Conservation (phyloP, 371 early-diverging fungal genomes). For the Apophysomyces elegans region DNA sequence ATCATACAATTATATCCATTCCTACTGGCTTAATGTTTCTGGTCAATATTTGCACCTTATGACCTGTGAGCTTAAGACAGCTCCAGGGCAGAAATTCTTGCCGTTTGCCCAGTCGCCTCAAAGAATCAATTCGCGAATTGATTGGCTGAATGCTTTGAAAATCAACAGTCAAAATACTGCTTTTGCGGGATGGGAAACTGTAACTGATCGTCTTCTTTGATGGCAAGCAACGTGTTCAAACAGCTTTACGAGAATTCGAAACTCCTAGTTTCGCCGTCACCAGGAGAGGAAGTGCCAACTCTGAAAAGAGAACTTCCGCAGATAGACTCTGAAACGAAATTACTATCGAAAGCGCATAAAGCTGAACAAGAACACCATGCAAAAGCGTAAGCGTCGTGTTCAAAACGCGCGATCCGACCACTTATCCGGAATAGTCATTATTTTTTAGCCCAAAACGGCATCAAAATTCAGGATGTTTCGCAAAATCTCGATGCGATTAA, state of each 20-base stretch:
- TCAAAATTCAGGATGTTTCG: slow-evolving; percentile 71
- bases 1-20: too few relatives aligned
- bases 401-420: background rate
- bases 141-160: too few relatives aligned
- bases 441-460: slow-evolving; percentile 75
- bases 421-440: slow-evolving; percentile 40
- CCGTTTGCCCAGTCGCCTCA: too few relatives aligned
- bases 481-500: slow-evolving; percentile 62
- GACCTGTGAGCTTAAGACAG: too few relatives aligned
- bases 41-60: too few relatives aligned
- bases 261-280: slow-evolving; percentile 16
- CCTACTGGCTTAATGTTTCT: too few relatives aligned
- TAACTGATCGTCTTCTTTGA: slow-evolving; percentile 10
- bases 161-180: too few relatives aligned
- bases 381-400: slow-evolving; percentile 21
- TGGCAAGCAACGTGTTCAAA: slow-evolving; percentile 24
- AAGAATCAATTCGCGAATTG: too few relatives aligned
- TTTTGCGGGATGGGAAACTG: background rate
- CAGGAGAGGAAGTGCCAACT: slow-evolving; percentile 9
- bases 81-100: too few relatives aligned
- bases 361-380: slow-evolving; percentile 24
- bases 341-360: slow-evolving; percentile 16
- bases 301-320: slow-evolving; percentile 19
- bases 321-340: slow-evolving; percentile 18
- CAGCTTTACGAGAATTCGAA: slow-evolving; percentile 28